Evolutionary conservation across 305 asterid species (phyloP), one percentile per base, ranked within the genome.

Genomic region (Fraxinus sp.): DNA sequence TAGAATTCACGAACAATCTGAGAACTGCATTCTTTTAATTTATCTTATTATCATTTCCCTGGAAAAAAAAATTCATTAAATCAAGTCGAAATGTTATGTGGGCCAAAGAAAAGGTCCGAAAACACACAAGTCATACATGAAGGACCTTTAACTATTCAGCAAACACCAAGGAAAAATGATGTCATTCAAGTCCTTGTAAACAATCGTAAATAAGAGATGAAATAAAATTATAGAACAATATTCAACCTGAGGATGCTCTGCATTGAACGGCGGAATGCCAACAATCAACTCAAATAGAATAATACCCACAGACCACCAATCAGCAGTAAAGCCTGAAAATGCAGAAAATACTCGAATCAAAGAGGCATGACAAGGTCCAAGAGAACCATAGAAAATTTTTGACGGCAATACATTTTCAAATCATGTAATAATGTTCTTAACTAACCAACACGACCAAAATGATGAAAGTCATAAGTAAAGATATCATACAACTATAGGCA

Each of bases 281-380:
- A 95, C 98, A 86, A 97, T 91, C 94, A 97, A 80, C 93, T 97
- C 99, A 73, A 97, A 97, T 72, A 97, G 90, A 85, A 97, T 93
- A 86, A 97, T 97, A 80, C 99, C 99, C 79, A 97, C 99, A 43
- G 99, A 97, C 99, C 99, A 97, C 99, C 99, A 97, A 92, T 97
- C 99, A 72, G 99, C 99, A 55, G 97, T 92, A 82, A 89, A 92
- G 75, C 92, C 99, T 97, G 95, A 83, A 89, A 86, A 82, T 71
- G 76, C 71, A 85, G 81, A 79, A 14, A 68, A 78, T 83, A 18
- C 84, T 30, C 20, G 14, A 68, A 68, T 68, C 75, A 68, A 68
- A 68, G 20, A 28, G 22, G 75, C 75, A 28, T 10, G 7, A 30
- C 37, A 36, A 10, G 75, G 32, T 64, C 20, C 9, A 28, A 26